Conservation (phyloP, 257 asterid species). For the Eucommia ulmoides region DNA sequence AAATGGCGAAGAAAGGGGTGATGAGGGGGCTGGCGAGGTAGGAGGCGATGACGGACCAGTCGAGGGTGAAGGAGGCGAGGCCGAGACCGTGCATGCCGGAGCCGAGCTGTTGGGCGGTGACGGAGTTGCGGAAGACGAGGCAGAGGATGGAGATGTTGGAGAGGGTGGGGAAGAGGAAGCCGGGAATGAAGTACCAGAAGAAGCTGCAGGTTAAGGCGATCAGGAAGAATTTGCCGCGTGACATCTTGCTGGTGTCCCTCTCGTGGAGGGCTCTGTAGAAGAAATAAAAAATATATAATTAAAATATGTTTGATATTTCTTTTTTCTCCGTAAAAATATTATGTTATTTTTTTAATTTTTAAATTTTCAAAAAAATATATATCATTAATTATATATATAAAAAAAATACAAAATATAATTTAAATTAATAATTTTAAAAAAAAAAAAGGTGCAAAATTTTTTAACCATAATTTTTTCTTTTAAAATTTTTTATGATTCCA, state of each 20-base stretch:
- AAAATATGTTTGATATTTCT: too few species aligned
- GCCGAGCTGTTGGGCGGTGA: slow-evolving; percentile 46
- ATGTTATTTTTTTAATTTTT: too few species aligned
- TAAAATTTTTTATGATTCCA: too few species aligned
- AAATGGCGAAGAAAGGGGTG: slow-evolving; percentile 59
- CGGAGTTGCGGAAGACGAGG: slow-evolving; percentile 32
- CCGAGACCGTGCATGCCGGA: slow-evolving; percentile 69
- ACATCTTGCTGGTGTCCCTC: slow-evolving; percentile 20
- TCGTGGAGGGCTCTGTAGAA: slow-evolving; percentile 57
- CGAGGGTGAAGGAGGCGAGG: slow-evolving; percentile 42
- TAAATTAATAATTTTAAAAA: too few species aligned
- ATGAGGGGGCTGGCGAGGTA: slow-evolving; percentile 49
- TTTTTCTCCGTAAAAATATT: too few species aligned
- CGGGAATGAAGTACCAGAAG: slow-evolving; percentile 44
- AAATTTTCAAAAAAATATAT: too few species aligned
- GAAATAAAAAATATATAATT: too few species aligned
- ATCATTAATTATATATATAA: too few species aligned
- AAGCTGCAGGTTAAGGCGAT: slow-evolving; percentile 49
- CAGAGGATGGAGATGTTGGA: slow-evolving; percentile 47
- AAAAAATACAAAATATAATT: too few species aligned
- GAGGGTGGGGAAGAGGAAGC: slow-evolving; percentile 33
- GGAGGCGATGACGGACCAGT: slow-evolving; percentile 49
- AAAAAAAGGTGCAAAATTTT: too few species aligned
- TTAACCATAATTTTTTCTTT: too few species aligned
- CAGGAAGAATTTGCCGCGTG: slow-evolving; percentile 57